Percentiles rank a stretch among this genome's conserved stretches.
Evolutionary conservation across 306 rosid species (phyloP).

Genomic region (Ziziphus jujuba): DNA sequence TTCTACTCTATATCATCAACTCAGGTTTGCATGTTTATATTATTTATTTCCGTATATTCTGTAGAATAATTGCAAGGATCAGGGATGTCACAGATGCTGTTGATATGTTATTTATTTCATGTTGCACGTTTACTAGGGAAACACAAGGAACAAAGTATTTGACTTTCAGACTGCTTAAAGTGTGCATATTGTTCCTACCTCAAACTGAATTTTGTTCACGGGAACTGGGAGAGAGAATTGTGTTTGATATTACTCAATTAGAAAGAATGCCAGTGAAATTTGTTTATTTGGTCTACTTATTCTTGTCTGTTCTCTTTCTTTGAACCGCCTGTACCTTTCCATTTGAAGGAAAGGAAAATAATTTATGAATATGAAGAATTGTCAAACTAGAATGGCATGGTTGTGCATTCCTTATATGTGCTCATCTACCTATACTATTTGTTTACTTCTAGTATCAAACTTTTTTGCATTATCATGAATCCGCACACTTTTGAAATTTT

Average conservation of each 20-base stretch:
- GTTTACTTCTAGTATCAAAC: neutral
- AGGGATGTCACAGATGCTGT: neutral
- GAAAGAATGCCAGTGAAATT: neutral
- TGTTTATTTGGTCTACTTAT: neutral
- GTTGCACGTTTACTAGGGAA: conserved; percentile 11
- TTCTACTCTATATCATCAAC: conserved; percentile 97
- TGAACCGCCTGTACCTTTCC: too few relatives aligned
- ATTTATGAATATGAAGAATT: too few relatives aligned
- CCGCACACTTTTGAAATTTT: conserved; percentile 26
- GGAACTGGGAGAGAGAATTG: neutral
- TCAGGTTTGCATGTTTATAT: conserved; percentile 57
- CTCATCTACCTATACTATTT: neutral
- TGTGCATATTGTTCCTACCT: neutral
- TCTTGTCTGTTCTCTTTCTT: neutral
- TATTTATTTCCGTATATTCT: neutral
- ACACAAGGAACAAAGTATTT: conserved; percentile 21
- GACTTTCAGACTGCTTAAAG: neutral
- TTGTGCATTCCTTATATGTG: neutral
- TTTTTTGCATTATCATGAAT: conserved; percentile 5
- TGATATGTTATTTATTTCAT: conserved; percentile 3
- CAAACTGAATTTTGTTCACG: neutral
- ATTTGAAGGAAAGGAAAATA: too few relatives aligned
- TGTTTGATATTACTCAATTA: neutral
- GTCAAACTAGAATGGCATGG: too few relatives aligned
- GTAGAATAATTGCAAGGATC: conserved; percentile 3